Evolutionary conservation across 495 filamentous ascomycete genomes (phyloP).

Genomic region (Copromyces sp.): DNA sequence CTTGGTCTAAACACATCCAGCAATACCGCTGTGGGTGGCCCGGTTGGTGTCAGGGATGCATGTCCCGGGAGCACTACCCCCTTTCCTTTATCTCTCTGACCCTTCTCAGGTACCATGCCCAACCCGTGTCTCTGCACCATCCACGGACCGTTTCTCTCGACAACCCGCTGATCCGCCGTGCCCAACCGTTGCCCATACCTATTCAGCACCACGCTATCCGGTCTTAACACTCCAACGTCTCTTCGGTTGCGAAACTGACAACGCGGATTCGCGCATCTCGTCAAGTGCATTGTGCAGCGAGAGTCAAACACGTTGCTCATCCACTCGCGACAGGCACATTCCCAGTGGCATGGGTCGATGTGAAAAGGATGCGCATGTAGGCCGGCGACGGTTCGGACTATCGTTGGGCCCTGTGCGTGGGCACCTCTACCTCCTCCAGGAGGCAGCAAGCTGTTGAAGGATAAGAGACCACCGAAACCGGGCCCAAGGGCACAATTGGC

Average conservation of each 20-base stretch:
- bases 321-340: constrained; percentile 23
- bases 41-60: not conserved
- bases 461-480: not conserved
- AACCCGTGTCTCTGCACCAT: constrained; percentile 16
- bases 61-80: not conserved
- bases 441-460: not conserved
- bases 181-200: constrained; percentile 20
- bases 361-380: constrained; percentile 11
- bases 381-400: constrained; percentile 15
- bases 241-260: constrained; percentile 1
- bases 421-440: not conserved
- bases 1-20: not conserved
- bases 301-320: constrained; percentile 11
- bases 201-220: constrained; percentile 17
- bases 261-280: constrained; percentile 5
- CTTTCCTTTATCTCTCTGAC: constrained; percentile 5
- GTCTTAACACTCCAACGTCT: constrained; percentile 2
- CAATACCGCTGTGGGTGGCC: not conserved
- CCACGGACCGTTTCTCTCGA: constrained; percentile 18
- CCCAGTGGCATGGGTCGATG: constrained; percentile 21
- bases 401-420: not conserved
- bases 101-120: constrained; percentile 9
- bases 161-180: constrained; percentile 17
- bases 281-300: constrained; percentile 4
- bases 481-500: constrained; percentile 9